Evolutionary conservation across 352 stramenopile species (phyloP).

Genomic region (Globisporangium mamillatum): DNA sequence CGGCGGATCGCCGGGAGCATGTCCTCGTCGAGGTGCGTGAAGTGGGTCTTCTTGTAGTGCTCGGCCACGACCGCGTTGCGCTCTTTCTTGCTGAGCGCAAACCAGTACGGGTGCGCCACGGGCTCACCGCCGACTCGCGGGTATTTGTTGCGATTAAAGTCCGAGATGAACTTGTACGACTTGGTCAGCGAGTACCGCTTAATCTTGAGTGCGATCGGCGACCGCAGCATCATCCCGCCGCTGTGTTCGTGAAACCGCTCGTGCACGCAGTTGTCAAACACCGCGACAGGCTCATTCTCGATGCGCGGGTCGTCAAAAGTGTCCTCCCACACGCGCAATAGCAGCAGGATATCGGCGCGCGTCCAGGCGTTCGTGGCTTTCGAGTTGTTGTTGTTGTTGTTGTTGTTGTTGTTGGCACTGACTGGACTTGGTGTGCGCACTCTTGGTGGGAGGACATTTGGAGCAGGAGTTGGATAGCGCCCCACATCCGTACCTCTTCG

Average conservation of each 20-base stretch:
- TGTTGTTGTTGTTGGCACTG: background rate
- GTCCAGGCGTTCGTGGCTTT: conserved; percentile 17
- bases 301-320: conserved; percentile 13
- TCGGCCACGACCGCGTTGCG: conserved; percentile 7
- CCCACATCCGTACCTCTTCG: background rate
- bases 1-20: conserved; percentile 10
- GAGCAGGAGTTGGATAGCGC: background rate
- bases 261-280: conserved; percentile 16
- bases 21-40: conserved; percentile 18
- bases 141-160: conserved; percentile 17
- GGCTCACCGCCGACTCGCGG: conserved; percentile 8
- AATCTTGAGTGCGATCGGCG: conserved; percentile 16
- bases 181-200: conserved; percentile 18
- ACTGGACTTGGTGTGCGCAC: background rate
- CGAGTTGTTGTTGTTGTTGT: conserved; percentile 3
- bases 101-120: conserved; percentile 9
- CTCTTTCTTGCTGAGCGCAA: conserved; percentile 16
- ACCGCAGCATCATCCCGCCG: conserved; percentile 1
- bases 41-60: conserved; percentile 21
- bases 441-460: background rate
- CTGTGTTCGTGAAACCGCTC: conserved; percentile 6
- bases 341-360: conserved; percentile 11
- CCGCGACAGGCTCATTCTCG: conserved; percentile 2
- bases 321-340: conserved; percentile 15
- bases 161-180: conserved; percentile 18